Evolutionary conservation across 1,139 yeast genomes (phyloP), one percentile per base, ranked within the genome.

Genomic region (Candida neerlandica): DNA sequence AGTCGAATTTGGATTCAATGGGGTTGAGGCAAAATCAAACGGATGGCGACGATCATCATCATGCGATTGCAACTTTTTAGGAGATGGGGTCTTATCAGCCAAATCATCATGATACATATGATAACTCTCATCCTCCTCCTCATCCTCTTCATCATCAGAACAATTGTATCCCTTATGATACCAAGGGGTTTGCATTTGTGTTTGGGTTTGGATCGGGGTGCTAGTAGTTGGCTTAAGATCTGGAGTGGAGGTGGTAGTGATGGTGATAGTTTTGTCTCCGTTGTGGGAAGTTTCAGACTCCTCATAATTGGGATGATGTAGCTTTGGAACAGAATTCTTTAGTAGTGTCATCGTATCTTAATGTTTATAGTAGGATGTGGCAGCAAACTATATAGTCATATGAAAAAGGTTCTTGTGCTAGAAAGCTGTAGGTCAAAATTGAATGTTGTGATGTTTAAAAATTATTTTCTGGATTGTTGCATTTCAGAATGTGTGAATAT

Each of bases 1-100:
- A 16, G 66, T 59, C 26, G 55, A 55, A 48, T 56, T 52, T 14
- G 48, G 46, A 45, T 60, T 57, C 44, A 71, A 57, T 9, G 77
- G 77, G 7, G 77, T 72, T n/a, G 75, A 70, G 0, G 73, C 71
- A 47, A 50, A 53, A n/a, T 49, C 52, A 30, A 53, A 47, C 35
- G 41, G 44, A 32, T 44, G 41, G 23, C 7, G 27, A 10, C 27
- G 27, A 23, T 23, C 27, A 23, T 5, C 9, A 23, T 34, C 42
- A 19, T 21, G 12, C 4, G 32, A 30, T 9, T 26, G 26, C 6
- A 21, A 19, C 11, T 51, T 47, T 19, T 51, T 47, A 5, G 58
- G 58, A 3, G 58, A 55, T 27, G 58, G 58, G 0, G 58, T 55
- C 30, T 46, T 47, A 14, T 55, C 51, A 10, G 35, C 14, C 1